phyloP scores from a whole-genome alignment of 768 basidiomycete genomes.

The Auricularia auricula-judae region DNA sequence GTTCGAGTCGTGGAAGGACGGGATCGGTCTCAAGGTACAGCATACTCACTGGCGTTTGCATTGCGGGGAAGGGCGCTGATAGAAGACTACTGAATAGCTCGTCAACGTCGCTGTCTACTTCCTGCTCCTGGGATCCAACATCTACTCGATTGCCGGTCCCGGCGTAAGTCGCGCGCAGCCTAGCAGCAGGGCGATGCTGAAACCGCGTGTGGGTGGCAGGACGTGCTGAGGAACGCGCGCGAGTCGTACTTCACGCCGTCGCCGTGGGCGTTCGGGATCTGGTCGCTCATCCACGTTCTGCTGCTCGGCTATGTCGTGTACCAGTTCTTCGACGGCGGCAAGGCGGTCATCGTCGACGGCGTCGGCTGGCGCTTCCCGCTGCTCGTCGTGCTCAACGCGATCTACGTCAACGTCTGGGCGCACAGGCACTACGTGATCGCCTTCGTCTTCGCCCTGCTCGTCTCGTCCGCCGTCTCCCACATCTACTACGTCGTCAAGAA shows the following conservation, averaged over 20 bases:
- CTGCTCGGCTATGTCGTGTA: slow-evolving; percentile 86
- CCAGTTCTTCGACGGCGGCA: slow-evolving; percentile 73
- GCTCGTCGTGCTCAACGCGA: slow-evolving; percentile 73
- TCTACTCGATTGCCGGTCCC: slow-evolving; percentile 75
- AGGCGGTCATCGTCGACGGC: slow-evolving; percentile 71
- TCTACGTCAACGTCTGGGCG: slow-evolving; percentile 87
- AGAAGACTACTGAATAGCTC: slow-evolving; percentile 24
- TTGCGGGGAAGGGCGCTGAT: too few species aligned
- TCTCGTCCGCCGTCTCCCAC: slow-evolving; percentile 68
- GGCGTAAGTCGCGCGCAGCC: slow-evolving; percentile 13
- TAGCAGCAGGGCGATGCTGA: too few species aligned
- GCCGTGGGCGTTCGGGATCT: slow-evolving; percentile 79
- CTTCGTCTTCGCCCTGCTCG: slow-evolving; percentile 80
- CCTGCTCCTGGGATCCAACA: slow-evolving; percentile 80
- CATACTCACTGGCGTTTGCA: neutral
- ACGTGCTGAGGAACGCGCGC: slow-evolving; percentile 61
- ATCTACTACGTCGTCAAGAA: slow-evolving; percentile 95
- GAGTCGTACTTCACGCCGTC: slow-evolving; percentile 94
- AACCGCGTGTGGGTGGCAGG: slow-evolving; percentile 12
- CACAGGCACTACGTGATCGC: slow-evolving; percentile 63
- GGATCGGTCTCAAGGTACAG: slow-evolving; percentile 65
- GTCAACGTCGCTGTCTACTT: slow-evolving; percentile 76
- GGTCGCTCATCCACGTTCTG: slow-evolving; percentile 82
- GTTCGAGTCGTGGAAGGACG: slow-evolving; percentile 56
- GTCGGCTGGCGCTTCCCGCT: slow-evolving; percentile 89